A percentile compares a stretch with the other conserved stretches of the same genome.
These are phyloP conservation scores for Lasiodiplodia sp. DNA, from an alignment of 2,329 filamentous ascomycete genomes.

Conservation along the genomic window DNA sequence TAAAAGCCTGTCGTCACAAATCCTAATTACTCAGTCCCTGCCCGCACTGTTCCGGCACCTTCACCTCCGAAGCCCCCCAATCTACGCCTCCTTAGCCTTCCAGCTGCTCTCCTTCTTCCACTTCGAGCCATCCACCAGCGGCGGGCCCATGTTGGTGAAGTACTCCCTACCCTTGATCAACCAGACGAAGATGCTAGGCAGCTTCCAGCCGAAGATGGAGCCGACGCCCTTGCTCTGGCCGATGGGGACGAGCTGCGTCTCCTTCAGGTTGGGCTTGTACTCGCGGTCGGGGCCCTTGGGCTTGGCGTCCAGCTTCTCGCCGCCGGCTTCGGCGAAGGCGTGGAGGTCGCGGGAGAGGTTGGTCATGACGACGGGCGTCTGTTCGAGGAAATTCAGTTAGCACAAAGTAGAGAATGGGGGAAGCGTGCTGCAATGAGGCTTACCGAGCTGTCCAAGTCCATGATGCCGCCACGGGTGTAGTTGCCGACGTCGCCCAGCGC, in stretches of 20 bases:
- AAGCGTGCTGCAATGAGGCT: neutral
- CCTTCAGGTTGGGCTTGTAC: slow-evolving; percentile 35
- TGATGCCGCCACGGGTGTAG: slow-evolving; percentile 40
- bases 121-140: slow-evolving; percentile 40
- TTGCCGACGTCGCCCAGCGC: slow-evolving; percentile 45
- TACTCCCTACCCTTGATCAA: slow-evolving; percentile 49
- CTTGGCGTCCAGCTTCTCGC: slow-evolving; percentile 23
- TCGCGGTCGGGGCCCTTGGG: slow-evolving; percentile 33
- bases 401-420: neutral
- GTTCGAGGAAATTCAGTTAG: neutral
- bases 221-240: slow-evolving; percentile 38
- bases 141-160: slow-evolving; percentile 37
- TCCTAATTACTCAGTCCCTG: neutral
- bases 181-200: slow-evolving; percentile 45
- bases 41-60: too few species aligned
- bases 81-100: slow-evolving; percentile 36
- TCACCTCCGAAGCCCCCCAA: neutral
- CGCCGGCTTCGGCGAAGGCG: slow-evolving; percentile 32
- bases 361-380: slow-evolving; percentile 49
- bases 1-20: neutral
- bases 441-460: slow-evolving; percentile 41
- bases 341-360: slow-evolving; percentile 59
- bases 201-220: slow-evolving; percentile 41
- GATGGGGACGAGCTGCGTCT: slow-evolving; percentile 39
- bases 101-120: slow-evolving; percentile 48